Base-by-base conservation (phyloP, 1,139 yeast species). In the Taphrina wiesneri region DNA sequence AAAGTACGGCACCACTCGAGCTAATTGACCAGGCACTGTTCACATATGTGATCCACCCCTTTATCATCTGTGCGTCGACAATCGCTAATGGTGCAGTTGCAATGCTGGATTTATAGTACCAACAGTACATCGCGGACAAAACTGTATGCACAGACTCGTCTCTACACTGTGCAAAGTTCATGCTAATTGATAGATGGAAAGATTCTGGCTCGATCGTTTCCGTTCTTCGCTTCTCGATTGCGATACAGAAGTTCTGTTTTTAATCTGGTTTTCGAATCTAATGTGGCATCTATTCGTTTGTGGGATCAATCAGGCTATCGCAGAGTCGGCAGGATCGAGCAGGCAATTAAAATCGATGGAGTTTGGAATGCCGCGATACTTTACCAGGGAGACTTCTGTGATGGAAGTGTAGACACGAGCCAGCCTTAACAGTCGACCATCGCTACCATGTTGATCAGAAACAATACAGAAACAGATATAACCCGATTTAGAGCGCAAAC, bases 41-140 rank as follows among this genome's bases (percentile, higher is more conserved):
- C 96, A 0, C 98, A 92, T 75, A 87, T 93, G 59, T 54, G 21
- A 3, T 1, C 3, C 7, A 34, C 41, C n/a, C 56, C 39, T 28
- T 2, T 1, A 28, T 2, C 30, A 19, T 5, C 7, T 25, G n/a
- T 2, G 26, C n/a, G 26, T 15, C 21, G 9, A 7, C 13, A 41
- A 9, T 5, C 19, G 26, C 49, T 45, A 1, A 45, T n/a, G 5
- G 13, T 13, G 13, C 28, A 54, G 59, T n/a, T 91, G 96, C 72
- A 90, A 96, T 0, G 96, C 90, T 1, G 88, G 87, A 36, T 89
- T 93, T 71, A 78, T 93, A 64, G 98, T 93, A 1, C 90, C 91
- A 75, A 95, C 96, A 1, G 96, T 96, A 69, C 89, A 89, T 70
- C 78, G 99, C 71, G 93, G 95, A n/a, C 88, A 87, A 74, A 97